These are phyloP conservation scores for Dentipellis sp. DNA, from an alignment of 768 basidiomycete genomes.

Conservation along the genomic window DNA sequence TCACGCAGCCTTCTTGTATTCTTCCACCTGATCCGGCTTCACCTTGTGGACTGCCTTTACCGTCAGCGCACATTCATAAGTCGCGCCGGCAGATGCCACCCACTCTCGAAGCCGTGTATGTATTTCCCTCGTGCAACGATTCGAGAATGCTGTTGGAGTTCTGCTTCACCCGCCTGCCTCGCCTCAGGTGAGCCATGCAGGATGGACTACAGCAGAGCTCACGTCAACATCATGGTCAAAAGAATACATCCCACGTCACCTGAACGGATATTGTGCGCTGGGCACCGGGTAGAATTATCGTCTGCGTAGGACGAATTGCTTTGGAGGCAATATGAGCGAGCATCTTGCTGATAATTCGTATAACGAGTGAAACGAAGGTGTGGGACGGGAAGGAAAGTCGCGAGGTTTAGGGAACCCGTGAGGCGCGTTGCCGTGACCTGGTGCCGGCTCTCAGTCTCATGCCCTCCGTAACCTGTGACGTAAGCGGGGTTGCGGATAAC, in stretches of 20 bases:
- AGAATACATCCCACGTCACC: constrained; percentile 17
- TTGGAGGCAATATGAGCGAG: constrained; percentile 16
- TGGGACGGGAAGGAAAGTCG: background rate
- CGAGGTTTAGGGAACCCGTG: background rate
- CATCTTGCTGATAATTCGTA: constrained; percentile 10
- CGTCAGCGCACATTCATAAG: constrained; percentile 2
- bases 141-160: constrained; percentile 74
- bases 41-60: constrained; percentile 66
- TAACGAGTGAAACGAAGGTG: background rate
- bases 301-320: constrained; percentile 10
- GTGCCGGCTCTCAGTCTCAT: background rate
- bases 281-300: constrained; percentile 5
- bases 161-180: constrained; percentile 69
- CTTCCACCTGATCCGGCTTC: constrained; percentile 68
- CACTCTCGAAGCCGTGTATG: constrained; percentile 84
- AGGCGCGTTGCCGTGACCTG: background rate
- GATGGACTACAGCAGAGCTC: constrained; percentile 47
- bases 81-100: constrained; percentile 17
- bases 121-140: constrained; percentile 92
- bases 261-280: constrained; percentile 23
- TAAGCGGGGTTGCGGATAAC: background rate
- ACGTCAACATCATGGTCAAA: constrained; percentile 15
- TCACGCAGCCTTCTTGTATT: constrained; percentile 86
- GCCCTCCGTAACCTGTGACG: background rate
- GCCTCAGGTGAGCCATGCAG: constrained; percentile 93